Evolutionary conservation across 257 asterid genomes (phyloP).

Genomic region (Fraxinus americana): DNA sequence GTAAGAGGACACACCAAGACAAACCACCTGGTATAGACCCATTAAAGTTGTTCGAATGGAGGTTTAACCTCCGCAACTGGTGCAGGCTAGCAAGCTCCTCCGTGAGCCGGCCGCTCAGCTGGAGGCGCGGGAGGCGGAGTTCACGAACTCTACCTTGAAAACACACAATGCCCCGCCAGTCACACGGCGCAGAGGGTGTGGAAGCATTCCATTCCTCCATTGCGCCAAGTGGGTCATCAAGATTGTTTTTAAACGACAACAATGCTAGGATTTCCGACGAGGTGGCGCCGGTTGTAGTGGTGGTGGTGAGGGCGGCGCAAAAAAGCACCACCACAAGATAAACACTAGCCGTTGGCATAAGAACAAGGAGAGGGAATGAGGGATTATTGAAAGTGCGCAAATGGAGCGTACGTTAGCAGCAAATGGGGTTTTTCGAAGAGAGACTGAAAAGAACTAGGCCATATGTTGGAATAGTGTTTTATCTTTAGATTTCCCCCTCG

Average conservation of each 20-base stretch:
- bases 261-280: slow-evolving; percentile 52
- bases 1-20: slow-evolving; percentile 51
- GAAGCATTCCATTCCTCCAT: slow-evolving; percentile 65
- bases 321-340: slow-evolving; percentile 35
- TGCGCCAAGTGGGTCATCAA: slow-evolving; percentile 65
- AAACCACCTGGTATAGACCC: slow-evolving; percentile 64
- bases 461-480: slow-evolving; percentile 14
- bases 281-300: slow-evolving; percentile 34
- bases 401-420: slow-evolving; percentile 37
- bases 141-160: slow-evolving; percentile 51
- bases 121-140: slow-evolving; percentile 67
- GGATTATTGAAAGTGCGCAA: slow-evolving; percentile 17
- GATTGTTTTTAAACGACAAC: slow-evolving; percentile 50
- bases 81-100: slow-evolving; percentile 41
- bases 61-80: slow-evolving; percentile 62
- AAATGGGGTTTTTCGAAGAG: not conserved
- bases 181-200: slow-evolving; percentile 76
- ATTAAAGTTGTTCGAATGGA: slow-evolving; percentile 60
- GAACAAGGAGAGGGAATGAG: slow-evolving; percentile 10
- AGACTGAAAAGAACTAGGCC: slow-evolving; percentile 24
- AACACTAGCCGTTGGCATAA: slow-evolving; percentile 49
- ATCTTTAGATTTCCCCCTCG: no score
- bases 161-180: slow-evolving; percentile 75
- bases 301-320: slow-evolving; percentile 30
- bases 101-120: slow-evolving; percentile 53